Percentiles rank a stretch among this genome's conserved stretches.
These are phyloP conservation scores for Gleditsia sinensis DNA, from an alignment of 306 rosid species.

Conservation along the genomic window DNA sequence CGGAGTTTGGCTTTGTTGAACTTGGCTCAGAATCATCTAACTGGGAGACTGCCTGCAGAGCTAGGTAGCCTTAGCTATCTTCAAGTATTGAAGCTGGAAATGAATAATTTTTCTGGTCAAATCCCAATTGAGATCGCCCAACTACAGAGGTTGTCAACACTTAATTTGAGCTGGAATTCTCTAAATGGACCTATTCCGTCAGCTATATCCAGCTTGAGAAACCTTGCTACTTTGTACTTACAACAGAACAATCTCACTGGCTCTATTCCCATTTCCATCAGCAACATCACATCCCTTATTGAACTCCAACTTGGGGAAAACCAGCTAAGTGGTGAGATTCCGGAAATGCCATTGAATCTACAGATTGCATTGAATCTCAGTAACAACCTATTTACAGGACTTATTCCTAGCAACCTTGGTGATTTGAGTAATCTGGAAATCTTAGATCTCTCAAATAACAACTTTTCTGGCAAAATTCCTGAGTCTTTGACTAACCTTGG, in stretches of 20 bases:
- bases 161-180: conserved; percentile 70
- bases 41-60: conserved; percentile 51
- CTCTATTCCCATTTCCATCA: too few species aligned
- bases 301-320: too few species aligned
- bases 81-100: conserved; percentile 63
- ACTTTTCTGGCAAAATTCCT: too few species aligned
- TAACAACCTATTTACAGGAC: conserved; percentile 56
- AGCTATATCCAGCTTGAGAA: conserved; percentile 38
- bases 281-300: too few species aligned
- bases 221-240: conserved; percentile 34
- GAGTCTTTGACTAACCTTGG: background rate
- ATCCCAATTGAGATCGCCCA: conserved; percentile 57
- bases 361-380: conserved; percentile 77
- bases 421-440: too few species aligned
- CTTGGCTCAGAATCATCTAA: conserved; percentile 56
- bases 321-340: too few species aligned
- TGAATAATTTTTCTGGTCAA: conserved; percentile 51
- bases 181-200: conserved; percentile 65
- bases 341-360: conserved; percentile 54
- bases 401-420: too few species aligned
- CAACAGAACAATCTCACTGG: too few species aligned
- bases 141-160: too few species aligned
- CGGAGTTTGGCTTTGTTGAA: too few species aligned
- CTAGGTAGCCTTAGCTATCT: conserved; percentile 55
- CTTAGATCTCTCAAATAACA: too few species aligned